These are phyloP conservation scores for Capsicum rhomboideum DNA, from an alignment of 257 asterid species.

Conservation along the genomic window DNA sequence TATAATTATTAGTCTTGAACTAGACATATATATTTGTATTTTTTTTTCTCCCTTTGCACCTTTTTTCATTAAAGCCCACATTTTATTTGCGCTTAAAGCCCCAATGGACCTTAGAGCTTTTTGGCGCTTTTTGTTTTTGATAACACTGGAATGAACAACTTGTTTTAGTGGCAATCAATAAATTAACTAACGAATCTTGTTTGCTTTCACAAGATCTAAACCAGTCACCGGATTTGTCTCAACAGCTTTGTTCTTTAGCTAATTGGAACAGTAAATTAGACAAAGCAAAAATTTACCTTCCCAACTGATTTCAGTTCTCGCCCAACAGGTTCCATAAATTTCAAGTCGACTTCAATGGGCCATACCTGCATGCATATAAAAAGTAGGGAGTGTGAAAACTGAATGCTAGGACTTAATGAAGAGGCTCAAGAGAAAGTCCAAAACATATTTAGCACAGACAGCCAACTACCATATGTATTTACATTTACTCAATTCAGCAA, in stretches of 20 bases:
- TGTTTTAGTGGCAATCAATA: conserved; percentile 19
- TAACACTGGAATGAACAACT: neutral
- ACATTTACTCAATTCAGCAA: neutral
- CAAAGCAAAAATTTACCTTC: conserved; percentile 30
- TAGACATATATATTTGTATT: no score
- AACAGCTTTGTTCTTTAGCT: neutral
- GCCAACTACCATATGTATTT: neutral
- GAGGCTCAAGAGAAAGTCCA: neutral
- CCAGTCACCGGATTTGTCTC: neutral
- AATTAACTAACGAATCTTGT: neutral
- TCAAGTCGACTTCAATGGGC: conserved; percentile 89
- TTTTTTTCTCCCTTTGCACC: no score
- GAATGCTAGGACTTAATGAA: neutral
- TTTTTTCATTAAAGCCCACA: no score
- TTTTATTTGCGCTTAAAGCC: no score
- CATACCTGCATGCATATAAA: conserved; percentile 47
- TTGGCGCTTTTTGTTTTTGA: no score
- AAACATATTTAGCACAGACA: neutral
- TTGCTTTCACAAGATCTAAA: neutral
- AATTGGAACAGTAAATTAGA: neutral
- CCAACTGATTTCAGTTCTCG: conserved; percentile 77
- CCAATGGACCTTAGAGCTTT: no score
- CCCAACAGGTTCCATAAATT: conserved; percentile 88
- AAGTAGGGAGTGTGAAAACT: neutral
- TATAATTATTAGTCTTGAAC: no score